Conservation (phyloP, 495 filamentous ascomycete species). For the Xylaria acuta region DNA sequence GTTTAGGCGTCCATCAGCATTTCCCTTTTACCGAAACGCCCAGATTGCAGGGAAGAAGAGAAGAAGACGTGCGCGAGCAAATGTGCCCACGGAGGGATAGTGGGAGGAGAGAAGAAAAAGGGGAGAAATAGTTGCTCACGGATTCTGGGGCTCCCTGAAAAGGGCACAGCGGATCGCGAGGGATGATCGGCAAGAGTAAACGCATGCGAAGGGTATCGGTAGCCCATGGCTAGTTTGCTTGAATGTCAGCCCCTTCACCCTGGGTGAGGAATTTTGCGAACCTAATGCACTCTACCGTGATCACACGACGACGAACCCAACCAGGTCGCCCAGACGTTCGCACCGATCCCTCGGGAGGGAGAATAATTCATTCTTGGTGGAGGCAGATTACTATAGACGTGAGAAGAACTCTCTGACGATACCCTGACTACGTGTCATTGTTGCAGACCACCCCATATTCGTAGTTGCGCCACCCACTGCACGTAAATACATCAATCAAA, state of each 20-base stretch:
- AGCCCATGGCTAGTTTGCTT: slow-evolving; percentile 1
- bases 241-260: slow-evolving; percentile 5
- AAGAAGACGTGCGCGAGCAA: slow-evolving; percentile 27
- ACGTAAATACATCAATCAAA: slow-evolving; percentile 28
- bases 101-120: slow-evolving; percentile 3
- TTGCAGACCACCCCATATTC: slow-evolving; percentile 14
- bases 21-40: slow-evolving; percentile 23
- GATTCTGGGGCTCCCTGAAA: slow-evolving; percentile 17
- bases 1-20: slow-evolving; percentile 36
- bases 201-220: slow-evolving; percentile 4
- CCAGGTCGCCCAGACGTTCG: slow-evolving; percentile 9
- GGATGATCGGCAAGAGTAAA: slow-evolving; percentile 17
- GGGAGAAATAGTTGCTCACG: slow-evolving; percentile 19
- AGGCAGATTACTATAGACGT: slow-evolving; percentile 19
- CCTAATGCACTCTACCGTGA: slow-evolving; percentile 8
- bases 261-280: slow-evolving; percentile 11
- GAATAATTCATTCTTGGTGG: slow-evolving; percentile 27
- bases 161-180: slow-evolving; percentile 7
- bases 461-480: slow-evolving; percentile 23
- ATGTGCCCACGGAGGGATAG: slow-evolving; percentile 1
- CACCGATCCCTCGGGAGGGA: slow-evolving; percentile 22
- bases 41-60: slow-evolving; percentile 27
- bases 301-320: slow-evolving; percentile 13
- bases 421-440: slow-evolving; percentile 2
- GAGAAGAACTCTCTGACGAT: slow-evolving; percentile 3